Evolutionary conservation across 495 filamentous ascomycete species (phyloP).

Genomic region (Parathielavia hyrcaniae): DNA sequence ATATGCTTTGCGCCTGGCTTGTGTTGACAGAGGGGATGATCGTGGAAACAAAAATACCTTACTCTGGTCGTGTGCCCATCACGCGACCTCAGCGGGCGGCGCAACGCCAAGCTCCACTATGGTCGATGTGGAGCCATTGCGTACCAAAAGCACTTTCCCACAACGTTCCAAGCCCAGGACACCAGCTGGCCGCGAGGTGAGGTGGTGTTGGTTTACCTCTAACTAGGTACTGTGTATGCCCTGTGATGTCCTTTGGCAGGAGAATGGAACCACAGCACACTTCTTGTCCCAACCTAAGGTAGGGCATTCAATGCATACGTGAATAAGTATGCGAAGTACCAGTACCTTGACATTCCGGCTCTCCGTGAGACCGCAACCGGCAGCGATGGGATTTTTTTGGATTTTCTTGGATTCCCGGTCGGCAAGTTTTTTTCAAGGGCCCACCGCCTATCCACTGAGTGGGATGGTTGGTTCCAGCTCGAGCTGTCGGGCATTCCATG

Average conservation of each 20-base stretch:
- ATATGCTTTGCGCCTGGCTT: not conserved
- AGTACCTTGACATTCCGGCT: not conserved
- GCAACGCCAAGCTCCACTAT: slow-evolving; percentile 3
- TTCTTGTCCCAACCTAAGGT: too few species aligned
- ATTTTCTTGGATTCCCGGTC: not conserved
- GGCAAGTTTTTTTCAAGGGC: not conserved
- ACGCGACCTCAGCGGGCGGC: not conserved
- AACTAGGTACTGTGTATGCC: too few species aligned
- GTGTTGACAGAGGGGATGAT: not conserved
- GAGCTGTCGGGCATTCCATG: slow-evolving; percentile 9
- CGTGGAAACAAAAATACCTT: not conserved
- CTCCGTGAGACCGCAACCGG: not conserved
- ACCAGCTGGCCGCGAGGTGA: not conserved
- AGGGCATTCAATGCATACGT: too few species aligned
- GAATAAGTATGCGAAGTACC: too few species aligned
- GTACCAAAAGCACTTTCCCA: not conserved
- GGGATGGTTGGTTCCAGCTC: not conserved
- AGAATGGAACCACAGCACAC: not conserved
- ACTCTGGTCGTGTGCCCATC: not conserved
- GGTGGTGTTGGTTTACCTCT: not conserved
- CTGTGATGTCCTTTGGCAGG: not conserved
- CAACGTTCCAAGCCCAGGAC: not conserved
- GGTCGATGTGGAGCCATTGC: not conserved
- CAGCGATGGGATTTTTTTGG: not conserved
- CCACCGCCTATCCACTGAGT: too few species aligned